Conservation (phyloP, 176 grass and related monocot species). For the Otatea glauca region DNA sequence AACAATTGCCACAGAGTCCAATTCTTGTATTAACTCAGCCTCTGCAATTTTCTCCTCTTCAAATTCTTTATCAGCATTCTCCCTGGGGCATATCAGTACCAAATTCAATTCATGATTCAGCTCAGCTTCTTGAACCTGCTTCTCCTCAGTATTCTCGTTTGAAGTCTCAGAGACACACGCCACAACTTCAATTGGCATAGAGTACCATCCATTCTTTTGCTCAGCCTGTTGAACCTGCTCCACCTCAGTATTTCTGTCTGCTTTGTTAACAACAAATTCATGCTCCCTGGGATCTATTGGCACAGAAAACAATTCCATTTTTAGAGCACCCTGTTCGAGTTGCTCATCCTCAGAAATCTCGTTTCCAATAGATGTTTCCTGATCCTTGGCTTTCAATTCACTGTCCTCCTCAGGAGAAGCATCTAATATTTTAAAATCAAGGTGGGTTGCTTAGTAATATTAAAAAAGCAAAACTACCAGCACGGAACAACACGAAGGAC, state of each 20-base stretch:
- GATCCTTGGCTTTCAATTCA: conserved; percentile 47
- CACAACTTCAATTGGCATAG: conserved; percentile 16
- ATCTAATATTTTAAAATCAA: conserved; percentile 48
- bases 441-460: conserved; percentile 27
- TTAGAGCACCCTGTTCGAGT: conserved; percentile 16
- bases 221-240: conserved; percentile 32
- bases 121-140: conserved; percentile 8
- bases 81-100: background rate
- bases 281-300: conserved; percentile 19
- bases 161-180: background rate
- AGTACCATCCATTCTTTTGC: conserved; percentile 8
- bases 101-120: conserved; percentile 27
- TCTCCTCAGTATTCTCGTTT: conserved; percentile 4
- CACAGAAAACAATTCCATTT: conserved; percentile 22
- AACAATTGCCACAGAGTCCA: conserved; percentile 9
- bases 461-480: conserved; percentile 37
- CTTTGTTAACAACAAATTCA: conserved; percentile 41
- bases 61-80: conserved; percentile 47
- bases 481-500: conserved; percentile 31
- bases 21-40: conserved; percentile 49
- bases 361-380: conserved; percentile 51
- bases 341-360: conserved; percentile 64
- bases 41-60: conserved; percentile 34
- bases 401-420: conserved; percentile 52
- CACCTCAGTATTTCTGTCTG: conserved; percentile 31